These are phyloP conservation scores for Hymenoscyphus albidus DNA, from an alignment of 2,329 filamentous ascomycete species.

Conservation along the genomic window DNA sequence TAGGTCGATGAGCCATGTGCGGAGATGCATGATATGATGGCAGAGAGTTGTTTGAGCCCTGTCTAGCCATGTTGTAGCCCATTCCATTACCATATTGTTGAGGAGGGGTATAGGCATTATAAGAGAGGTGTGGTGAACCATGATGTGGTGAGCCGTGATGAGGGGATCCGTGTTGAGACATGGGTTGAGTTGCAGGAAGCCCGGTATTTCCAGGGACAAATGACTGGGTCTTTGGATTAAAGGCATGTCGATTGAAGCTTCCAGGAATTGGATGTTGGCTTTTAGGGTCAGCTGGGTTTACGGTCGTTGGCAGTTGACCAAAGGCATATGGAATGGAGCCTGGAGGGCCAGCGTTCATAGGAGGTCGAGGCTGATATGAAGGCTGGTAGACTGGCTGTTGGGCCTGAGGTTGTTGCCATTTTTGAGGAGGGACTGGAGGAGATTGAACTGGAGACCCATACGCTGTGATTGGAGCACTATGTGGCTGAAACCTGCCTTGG, in stretches of 20 bases:
- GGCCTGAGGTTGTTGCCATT: constrained; percentile 28
- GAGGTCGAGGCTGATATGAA: constrained; percentile 30
- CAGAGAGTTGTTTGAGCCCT: constrained; percentile 36
- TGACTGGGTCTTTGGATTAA: constrained; percentile 91
- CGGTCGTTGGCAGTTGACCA: constrained; percentile 70
- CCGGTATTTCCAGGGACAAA: constrained; percentile 69
- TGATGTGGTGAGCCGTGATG: constrained; percentile 34
- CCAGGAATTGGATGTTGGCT: constrained; percentile 80
- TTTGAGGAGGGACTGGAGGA: constrained; percentile 29
- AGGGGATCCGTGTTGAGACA: constrained; percentile 33
- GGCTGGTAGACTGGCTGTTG: constrained; percentile 27
- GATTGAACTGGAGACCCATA: constrained; percentile 35
- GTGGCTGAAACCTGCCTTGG: constrained; percentile 32
- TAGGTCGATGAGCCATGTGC: constrained; percentile 34
- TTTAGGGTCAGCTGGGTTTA: constrained; percentile 67
- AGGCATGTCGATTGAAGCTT: constrained; percentile 77
- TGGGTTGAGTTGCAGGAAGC: constrained; percentile 43
- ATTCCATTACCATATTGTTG: constrained; percentile 33
- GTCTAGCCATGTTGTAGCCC: constrained; percentile 36
- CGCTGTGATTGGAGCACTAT: constrained; percentile 33
- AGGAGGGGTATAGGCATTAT: constrained; percentile 35
- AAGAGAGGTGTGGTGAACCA: constrained; percentile 42
- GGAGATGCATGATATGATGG: constrained; percentile 37
- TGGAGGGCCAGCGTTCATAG: constrained; percentile 25
- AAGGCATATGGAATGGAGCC: constrained; percentile 63